A percentile compares a stretch with the other conserved stretches of the same genome.
These are phyloP conservation scores for Neurospora crassa DNA, from an alignment of 2,329 filamentous ascomycete species.

Conservation along the genomic window DNA sequence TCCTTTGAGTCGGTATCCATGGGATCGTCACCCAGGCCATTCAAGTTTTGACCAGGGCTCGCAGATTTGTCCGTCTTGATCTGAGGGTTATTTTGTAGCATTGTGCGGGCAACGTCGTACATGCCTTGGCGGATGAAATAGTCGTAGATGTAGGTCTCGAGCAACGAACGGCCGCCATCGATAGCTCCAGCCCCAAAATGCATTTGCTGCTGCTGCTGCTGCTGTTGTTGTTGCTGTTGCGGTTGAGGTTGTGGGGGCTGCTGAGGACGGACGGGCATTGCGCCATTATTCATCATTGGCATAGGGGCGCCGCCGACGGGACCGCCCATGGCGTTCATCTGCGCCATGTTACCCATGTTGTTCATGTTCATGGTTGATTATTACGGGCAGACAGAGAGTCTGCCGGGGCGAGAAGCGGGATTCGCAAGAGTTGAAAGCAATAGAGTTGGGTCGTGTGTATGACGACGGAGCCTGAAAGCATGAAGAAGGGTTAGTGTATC, in stretches of 20 bases:
- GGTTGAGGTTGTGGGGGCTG: slow-evolving; percentile 18
- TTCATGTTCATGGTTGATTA: slow-evolving; percentile 36
- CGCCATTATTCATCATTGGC: slow-evolving; percentile 58
- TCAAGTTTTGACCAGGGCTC: slow-evolving; percentile 59
- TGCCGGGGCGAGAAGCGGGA: slow-evolving; percentile 19
- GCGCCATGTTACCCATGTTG: slow-evolving; percentile 54
- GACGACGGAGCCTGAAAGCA: background rate
- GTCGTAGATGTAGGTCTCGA: slow-evolving; percentile 87
- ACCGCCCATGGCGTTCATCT: slow-evolving; percentile 60
- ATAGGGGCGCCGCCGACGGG: slow-evolving; percentile 51
- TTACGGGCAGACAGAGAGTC: slow-evolving; percentile 28
- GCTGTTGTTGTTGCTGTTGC: slow-evolving; percentile 20
- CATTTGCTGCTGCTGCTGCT: slow-evolving; percentile 24
- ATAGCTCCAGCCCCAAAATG: slow-evolving; percentile 24
- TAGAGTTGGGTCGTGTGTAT: background rate
- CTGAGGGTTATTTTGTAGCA: slow-evolving; percentile 57
- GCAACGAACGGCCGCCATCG: slow-evolving; percentile 42
- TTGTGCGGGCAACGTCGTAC: slow-evolving; percentile 69
- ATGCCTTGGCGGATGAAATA: slow-evolving; percentile 82
- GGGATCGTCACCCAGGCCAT: slow-evolving; percentile 61
- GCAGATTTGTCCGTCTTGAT: slow-evolving; percentile 56
- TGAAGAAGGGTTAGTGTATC: background rate
- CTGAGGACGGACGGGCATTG: slow-evolving; percentile 8
- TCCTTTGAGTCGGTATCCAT: slow-evolving; percentile 83
- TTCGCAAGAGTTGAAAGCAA: slow-evolving; percentile 1